Conservation (phyloP, 352 stramenopile genomes). For the Phytophthora aleatoria region DNA sequence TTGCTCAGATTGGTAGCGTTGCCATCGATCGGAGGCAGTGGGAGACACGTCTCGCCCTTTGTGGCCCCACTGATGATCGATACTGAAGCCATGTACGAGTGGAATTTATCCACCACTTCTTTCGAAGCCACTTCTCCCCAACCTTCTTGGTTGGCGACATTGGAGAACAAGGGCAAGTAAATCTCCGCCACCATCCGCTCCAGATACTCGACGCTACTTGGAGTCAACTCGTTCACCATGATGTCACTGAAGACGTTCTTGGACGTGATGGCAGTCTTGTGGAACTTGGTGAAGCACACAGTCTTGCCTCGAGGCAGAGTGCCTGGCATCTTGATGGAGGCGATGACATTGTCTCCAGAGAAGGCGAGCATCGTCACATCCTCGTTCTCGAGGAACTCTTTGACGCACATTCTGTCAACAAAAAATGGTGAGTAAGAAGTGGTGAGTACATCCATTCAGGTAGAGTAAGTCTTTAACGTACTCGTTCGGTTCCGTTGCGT, state of each 20-base stretch:
- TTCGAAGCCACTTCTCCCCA: slow-evolving; percentile 97
- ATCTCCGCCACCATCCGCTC: slow-evolving; percentile 95
- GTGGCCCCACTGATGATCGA: slow-evolving; percentile 97
- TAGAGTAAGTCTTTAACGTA: slow-evolving; percentile 18
- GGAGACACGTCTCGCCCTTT: slow-evolving; percentile 97
- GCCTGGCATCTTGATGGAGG: slow-evolving; percentile 87
- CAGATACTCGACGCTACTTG: slow-evolving; percentile 94
- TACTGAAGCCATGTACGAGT: slow-evolving; percentile 96
- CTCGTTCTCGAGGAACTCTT: slow-evolving; percentile 90
- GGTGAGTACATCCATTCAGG: not conserved
- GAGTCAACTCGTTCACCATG: slow-evolving; percentile 86
- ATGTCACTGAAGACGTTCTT: slow-evolving; percentile 90
- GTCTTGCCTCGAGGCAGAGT: slow-evolving; percentile 89
- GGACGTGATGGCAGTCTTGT: slow-evolving; percentile 75
- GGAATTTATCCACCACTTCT: slow-evolving; percentile 97
- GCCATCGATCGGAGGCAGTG: slow-evolving; percentile 91
- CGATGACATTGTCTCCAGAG: slow-evolving; percentile 87
- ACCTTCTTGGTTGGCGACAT: slow-evolving; percentile 93
- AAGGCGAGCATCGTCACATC: slow-evolving; percentile 90
- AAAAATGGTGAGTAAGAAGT: not conserved
- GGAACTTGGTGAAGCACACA: slow-evolving; percentile 92
- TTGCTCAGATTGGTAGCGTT: slow-evolving; percentile 86
- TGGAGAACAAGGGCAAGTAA: slow-evolving; percentile 96
- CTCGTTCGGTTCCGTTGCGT: slow-evolving; percentile 83
- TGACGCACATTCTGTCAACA: slow-evolving; percentile 64